Conservation (phyloP, 345 rosid species). For the Gossypium herbaceum region DNA sequence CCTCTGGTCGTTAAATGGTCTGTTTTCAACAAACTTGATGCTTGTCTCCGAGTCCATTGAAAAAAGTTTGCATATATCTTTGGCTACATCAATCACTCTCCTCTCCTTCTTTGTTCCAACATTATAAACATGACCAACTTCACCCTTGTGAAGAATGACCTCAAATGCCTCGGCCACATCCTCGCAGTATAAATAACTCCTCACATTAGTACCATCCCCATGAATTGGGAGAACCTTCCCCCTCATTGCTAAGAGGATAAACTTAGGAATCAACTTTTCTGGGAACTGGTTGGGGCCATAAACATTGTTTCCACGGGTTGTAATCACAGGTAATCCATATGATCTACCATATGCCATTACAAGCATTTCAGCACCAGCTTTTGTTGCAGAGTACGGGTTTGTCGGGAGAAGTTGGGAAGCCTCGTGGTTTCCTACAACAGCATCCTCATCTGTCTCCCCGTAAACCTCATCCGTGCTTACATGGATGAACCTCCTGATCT, state of each 20-base stretch:
- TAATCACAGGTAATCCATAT: conserved; percentile 84
- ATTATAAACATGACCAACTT: conserved; percentile 83
- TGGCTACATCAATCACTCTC: conserved; percentile 85
- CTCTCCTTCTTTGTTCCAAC: conserved; percentile 85
- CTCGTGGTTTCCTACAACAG: conserved; percentile 86
- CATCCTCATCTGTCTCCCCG: conserved; percentile 92
- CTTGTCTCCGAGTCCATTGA: conserved; percentile 52
- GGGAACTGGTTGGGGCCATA: conserved; percentile 90
- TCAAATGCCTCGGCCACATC: conserved; percentile 96
- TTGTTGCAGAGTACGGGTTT: conserved; percentile 87
- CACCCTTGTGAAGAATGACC: conserved; percentile 83
- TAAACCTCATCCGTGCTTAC: conserved; percentile 93
- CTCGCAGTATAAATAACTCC: conserved; percentile 82
- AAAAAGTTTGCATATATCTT: conserved; percentile 70
- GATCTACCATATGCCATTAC: conserved; percentile 94
- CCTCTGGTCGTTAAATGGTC: conserved; percentile 92
- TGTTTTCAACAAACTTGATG: conserved; percentile 74
- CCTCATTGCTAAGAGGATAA: conserved; percentile 75
- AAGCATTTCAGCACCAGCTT: conserved; percentile 94
- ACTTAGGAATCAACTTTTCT: conserved; percentile 81
- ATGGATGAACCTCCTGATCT: conserved; percentile 80
- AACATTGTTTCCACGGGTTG: conserved; percentile 90
- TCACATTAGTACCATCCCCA: conserved; percentile 80
- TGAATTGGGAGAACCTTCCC: conserved; percentile 76
- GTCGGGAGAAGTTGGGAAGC: conserved; percentile 95